A percentile compares a stretch with the other conserved stretches of the same genome.
phyloP scores from a whole-genome alignment of 2,329 filamentous ascomycete genomes.

The Fusarium oligoseptatum region DNA sequence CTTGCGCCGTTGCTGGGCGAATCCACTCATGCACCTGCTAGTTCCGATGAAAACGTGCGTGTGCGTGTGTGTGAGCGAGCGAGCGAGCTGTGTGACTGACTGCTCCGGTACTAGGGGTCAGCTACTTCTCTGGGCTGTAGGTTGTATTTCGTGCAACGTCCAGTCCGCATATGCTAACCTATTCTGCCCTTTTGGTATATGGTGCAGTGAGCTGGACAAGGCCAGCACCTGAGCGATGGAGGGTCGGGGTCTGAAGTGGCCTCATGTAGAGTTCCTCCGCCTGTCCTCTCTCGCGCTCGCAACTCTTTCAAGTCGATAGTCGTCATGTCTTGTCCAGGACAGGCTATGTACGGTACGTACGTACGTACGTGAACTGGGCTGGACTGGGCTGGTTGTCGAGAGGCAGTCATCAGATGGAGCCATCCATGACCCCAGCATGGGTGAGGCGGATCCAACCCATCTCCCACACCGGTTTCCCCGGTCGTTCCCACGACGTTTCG shows the following conservation, averaged over 20 bases:
- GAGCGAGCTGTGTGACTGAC: background rate
- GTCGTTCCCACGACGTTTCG: constrained; percentile 25
- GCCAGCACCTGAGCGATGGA: constrained; percentile 32
- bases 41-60: constrained; percentile 27
- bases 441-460: constrained; percentile 24
- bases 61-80: constrained; percentile 8
- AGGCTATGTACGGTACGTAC: constrained; percentile 11
- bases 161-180: constrained; percentile 23
- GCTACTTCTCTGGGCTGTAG: constrained; percentile 13
- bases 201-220: constrained; percentile 19
- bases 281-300: constrained; percentile 9
- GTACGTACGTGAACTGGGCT: background rate
- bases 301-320: constrained; percentile 5
- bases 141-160: constrained; percentile 21
- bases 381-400: background rate
- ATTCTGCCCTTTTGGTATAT: constrained; percentile 27
- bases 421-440: constrained; percentile 12
- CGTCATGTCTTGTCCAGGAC: background rate
- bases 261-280: constrained; percentile 33
- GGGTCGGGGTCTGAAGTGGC: constrained; percentile 24
- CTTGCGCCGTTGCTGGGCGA: constrained; percentile 22
- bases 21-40: constrained; percentile 31
- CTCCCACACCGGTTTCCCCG: constrained; percentile 29
- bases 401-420: constrained; percentile 20
- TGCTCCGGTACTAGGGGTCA: constrained; percentile 15